phyloP scores from a whole-genome alignment of 2,329 filamentous ascomycete species.

The Talaromyces piceae region DNA sequence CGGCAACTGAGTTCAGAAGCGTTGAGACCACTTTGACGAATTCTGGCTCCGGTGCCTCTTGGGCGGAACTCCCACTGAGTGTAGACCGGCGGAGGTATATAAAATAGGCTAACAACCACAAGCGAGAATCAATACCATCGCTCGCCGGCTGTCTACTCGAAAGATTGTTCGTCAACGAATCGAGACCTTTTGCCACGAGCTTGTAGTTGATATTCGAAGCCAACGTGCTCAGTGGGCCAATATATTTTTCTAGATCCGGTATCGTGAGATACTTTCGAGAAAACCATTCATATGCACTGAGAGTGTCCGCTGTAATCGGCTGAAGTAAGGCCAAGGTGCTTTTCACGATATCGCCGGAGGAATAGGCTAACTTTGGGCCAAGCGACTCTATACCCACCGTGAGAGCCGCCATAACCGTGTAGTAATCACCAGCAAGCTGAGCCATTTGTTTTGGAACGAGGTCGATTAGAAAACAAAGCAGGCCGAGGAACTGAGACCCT shows the following conservation, averaged over 20 bases:
- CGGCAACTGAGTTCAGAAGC: conserved; percentile 50
- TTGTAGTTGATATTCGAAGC: conserved; percentile 46
- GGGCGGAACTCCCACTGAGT: conserved; percentile 29
- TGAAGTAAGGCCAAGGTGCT: conserved; percentile 35
- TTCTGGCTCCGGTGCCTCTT: conserved; percentile 42
- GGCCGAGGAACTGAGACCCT: conserved; percentile 27
- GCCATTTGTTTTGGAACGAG: conserved; percentile 36
- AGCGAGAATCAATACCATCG: conserved; percentile 33
- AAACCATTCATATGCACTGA: conserved; percentile 40
- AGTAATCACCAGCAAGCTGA: conserved; percentile 31
- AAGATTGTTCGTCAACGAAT: conserved; percentile 21
- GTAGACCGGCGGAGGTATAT: conserved; percentile 50
- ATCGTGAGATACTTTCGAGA: conserved; percentile 39
- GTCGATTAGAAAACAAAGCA: conserved; percentile 29
- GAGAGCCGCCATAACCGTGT: conserved; percentile 31
- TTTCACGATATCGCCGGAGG: conserved; percentile 22
- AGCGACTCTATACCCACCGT: conserved; percentile 20
- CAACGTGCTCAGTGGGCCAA: conserved; percentile 35
- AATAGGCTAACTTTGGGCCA: conserved; percentile 15
- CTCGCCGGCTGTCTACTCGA: conserved; percentile 19
- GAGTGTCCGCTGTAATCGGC: conserved; percentile 36
- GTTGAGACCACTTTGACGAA: conserved; percentile 51
- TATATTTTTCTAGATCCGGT: conserved; percentile 31
- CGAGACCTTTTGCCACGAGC: conserved; percentile 35
- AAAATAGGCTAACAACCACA: conserved; percentile 54